A percentile compares a stretch with the other conserved stretches of the same genome.
phyloP scores from a whole-genome alignment of 1,139 yeast species.

The Hanseniaspora uvarum region DNA sequence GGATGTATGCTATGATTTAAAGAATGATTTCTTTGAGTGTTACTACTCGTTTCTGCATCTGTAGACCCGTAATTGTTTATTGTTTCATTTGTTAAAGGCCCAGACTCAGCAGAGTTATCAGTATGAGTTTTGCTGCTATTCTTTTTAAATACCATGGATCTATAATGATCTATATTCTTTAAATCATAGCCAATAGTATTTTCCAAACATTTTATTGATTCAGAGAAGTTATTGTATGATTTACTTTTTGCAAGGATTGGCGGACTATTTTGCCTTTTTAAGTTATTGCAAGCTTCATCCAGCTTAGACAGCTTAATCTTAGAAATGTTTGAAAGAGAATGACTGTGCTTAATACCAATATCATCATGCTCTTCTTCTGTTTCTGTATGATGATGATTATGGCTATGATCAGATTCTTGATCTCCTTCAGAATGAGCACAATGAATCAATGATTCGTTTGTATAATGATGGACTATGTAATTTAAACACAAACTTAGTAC shows the following conservation, averaged over 20 bases:
- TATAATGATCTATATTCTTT: conserved; percentile 29
- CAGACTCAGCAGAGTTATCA: background rate
- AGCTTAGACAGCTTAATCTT: conserved; percentile 18
- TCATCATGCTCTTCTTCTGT: background rate
- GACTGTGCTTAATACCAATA: background rate
- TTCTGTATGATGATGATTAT: background rate
- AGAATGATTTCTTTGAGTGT: background rate
- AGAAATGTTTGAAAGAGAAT: background rate
- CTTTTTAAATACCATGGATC: conserved; percentile 22
- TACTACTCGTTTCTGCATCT: background rate
- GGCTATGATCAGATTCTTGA: conserved; percentile 18
- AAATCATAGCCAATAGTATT: conserved; percentile 31
- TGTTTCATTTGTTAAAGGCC: background rate
- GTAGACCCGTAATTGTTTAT: conserved; percentile 4
- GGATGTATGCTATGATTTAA: conserved; percentile 7
- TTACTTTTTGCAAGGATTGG: background rate
- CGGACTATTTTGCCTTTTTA: background rate
- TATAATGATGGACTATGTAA: conserved; percentile 53
- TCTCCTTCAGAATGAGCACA: conserved; percentile 50
- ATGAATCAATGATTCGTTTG: conserved; percentile 77
- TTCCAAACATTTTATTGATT: conserved; percentile 27
- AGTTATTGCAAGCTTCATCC: conserved; percentile 1
- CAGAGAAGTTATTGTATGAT: conserved; percentile 17
- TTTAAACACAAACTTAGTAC: conserved; percentile 51
- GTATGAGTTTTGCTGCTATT: background rate